Base-by-base conservation (phyloP, 2,329 filamentous ascomycete genomes). In the Aspergillus eucalypticola region DNA sequence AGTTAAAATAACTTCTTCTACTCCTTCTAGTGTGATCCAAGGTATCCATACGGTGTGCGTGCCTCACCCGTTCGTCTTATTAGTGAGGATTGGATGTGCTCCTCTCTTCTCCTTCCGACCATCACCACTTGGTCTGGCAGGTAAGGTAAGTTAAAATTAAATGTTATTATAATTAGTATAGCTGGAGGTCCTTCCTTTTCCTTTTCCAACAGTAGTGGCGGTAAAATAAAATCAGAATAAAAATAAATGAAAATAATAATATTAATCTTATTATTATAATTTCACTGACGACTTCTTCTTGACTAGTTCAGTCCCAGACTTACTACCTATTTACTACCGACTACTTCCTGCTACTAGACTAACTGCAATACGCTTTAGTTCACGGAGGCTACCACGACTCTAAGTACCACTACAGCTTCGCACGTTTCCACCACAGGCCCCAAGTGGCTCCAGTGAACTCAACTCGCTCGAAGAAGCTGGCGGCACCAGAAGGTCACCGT, bases 401-500 rank as follows among this genome's bases (percentile, higher is more conserved):
- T 49, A 49, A 49, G 44, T 49, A 49, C 44, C 44, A 49, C 44
- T 60, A 50, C 62, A 57, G 46, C 58, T 56, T 63, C 54, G 59
- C 64, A 66, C 61, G 64, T 66, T 66, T 62, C 64, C 63, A 65
- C 58, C 35, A 23, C 48, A 48, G 32, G 25, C 50, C 44, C 39
- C 48, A 49, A 58, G 62, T 64, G 60, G 59, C 60, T 62, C 61
- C 63, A 27, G 42, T 59, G 50, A 59, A 21, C 53, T 57, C 57
- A 59, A 35, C 54, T 66, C 69, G 66, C 65, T 58, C 60, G 63
- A 61, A 56, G 65, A 71, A 71, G 65, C 61, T 66, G 69, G 64
- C 68, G 66, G 69, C 71, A 69, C 69, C 66, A 74, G 70, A 75
- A 70, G 71, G 66, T 63, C 68, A 67, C 69, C 66, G 66, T 70